phyloP scores from a whole-genome alignment of 495 filamentous ascomycete genomes.

The Opeltia flavorubescens region DNA sequence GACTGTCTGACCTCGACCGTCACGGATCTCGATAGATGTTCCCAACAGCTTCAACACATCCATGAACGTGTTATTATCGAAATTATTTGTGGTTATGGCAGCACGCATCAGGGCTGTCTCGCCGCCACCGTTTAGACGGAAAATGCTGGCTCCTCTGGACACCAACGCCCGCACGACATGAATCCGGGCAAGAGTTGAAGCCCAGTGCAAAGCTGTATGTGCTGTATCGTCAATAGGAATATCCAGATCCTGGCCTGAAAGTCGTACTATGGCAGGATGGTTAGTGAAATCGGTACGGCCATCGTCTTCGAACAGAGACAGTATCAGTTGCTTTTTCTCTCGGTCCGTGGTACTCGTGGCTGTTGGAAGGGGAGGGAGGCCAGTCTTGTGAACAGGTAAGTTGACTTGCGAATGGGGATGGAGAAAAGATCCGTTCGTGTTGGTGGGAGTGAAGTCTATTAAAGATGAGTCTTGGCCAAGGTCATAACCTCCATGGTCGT shows the following conservation, averaged over 20 bases:
- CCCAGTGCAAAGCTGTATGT: constrained; percentile 91
- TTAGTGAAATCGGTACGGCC: constrained; percentile 45
- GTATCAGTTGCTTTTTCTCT: constrained; percentile 61
- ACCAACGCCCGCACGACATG: constrained; percentile 68
- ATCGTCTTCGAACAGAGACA: constrained; percentile 76
- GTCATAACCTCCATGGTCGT: constrained; percentile 8
- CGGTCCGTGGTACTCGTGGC: constrained; percentile 45
- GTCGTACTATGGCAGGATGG: constrained; percentile 49
- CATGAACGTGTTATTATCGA: constrained; percentile 67
- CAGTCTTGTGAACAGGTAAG: constrained; percentile 38
- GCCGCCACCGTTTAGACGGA: constrained; percentile 70
- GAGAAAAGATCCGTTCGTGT: constrained; percentile 74
- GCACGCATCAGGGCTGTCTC: constrained; percentile 87
- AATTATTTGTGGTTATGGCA: constrained; percentile 77
- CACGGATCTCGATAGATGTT: constrained; percentile 78
- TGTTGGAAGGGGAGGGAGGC: constrained; percentile 55
- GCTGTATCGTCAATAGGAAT: constrained; percentile 73
- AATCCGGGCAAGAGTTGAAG: constrained; percentile 82
- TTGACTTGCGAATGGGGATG: constrained; percentile 42
- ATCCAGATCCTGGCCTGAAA: constrained; percentile 76
- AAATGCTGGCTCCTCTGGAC: constrained; percentile 68
- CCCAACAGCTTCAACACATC: constrained; percentile 78
- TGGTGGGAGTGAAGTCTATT: constrained; percentile 52
- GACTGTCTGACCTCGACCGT: constrained; percentile 79
- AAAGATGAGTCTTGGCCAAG: constrained; percentile 18